Evolutionary conservation across 192 early-diverging fungal genomes (phyloP).

Genomic region (Chytriomyces sp.): DNA sequence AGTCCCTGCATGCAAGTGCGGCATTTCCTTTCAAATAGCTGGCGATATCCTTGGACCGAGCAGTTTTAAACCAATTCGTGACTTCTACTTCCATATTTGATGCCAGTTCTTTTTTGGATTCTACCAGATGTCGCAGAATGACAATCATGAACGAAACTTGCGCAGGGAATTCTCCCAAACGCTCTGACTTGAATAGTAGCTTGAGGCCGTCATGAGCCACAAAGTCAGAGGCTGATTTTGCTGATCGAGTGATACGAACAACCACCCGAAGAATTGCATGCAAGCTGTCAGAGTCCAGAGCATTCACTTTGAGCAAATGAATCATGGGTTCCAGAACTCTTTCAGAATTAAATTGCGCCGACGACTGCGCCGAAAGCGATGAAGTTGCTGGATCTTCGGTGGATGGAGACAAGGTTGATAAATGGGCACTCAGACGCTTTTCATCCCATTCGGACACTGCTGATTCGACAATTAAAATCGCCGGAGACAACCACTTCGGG

Average conservation of each 20-base stretch:
- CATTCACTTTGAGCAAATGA: slow-evolving; percentile 34
- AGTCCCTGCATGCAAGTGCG: slow-evolving; percentile 71
- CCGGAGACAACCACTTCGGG: slow-evolving; percentile 30
- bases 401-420: neutral
- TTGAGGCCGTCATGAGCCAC: slow-evolving; percentile 70
- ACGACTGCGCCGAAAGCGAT: neutral
- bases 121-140: slow-evolving; percentile 89
- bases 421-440: slow-evolving; percentile 41
- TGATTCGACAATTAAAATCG: slow-evolving; percentile 66
- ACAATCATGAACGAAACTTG: slow-evolving; percentile 81
- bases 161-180: slow-evolving; percentile 72
- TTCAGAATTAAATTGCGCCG: slow-evolving; percentile 13
- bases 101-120: slow-evolving; percentile 68
- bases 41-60: slow-evolving; percentile 70
- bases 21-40: slow-evolving; percentile 71
- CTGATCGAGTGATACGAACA: slow-evolving; percentile 79
- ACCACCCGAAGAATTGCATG: slow-evolving; percentile 79
- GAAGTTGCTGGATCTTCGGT: slow-evolving; percentile 1
- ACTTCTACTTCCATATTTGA: slow-evolving; percentile 78
- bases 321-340: slow-evolving; percentile 40
- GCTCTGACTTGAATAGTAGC: slow-evolving; percentile 65
- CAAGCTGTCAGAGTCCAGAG: slow-evolving; percentile 51
- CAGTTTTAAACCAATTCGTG: slow-evolving; percentile 72
- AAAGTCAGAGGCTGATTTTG: slow-evolving; percentile 68
- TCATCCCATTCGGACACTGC: slow-evolving; percentile 68